Base-by-base conservation (phyloP, 2,329 filamentous ascomycete genomes). In the Claviceps purpurea region DNA sequence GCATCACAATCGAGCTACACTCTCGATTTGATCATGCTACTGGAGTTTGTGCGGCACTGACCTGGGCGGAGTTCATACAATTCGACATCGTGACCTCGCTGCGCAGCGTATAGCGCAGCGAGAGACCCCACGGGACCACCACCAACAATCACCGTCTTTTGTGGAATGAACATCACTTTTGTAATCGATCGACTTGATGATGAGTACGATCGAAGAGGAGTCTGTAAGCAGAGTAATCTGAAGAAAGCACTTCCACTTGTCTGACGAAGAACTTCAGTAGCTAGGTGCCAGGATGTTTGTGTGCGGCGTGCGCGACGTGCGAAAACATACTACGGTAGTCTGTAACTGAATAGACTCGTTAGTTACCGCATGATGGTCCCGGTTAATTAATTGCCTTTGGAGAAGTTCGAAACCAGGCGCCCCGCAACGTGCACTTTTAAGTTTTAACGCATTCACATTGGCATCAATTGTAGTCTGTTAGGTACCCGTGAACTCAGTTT, bases 101-200 rank as follows among this genome's bases (percentile, higher is more conserved):
- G 79, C 3, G 93, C 91, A 51, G 93, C 91, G 72, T 97, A 98
- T 5, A 98, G 72, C 44, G 89, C 93, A 24, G 93, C 90, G 43
- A 98, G 73, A 11, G 90, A 88, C 41, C 93, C 93, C 7, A 98
- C 93, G 0, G 93, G 93, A 1, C 93, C 93, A 51, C 90, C 93
- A 51, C 93, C 93, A 48, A 98, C 84, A 47, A 98, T 78, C 20
- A 95, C 77, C 52, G 86, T 81, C 68, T 88, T 93, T 61, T 87
- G 53, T 11, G 47, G 47, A 18, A 42, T 14, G 5, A 41, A 43
- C 53, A 55, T 55, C 5, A 20, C 37, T 40, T 18, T 42, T 18
- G 38, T 24, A 10, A 22, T 26, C 18, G 7, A 16, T 7, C 14
- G 10, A 45, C 8, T 42, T 50, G n/a, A 26, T 10, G 14, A 11